These are phyloP conservation scores for Silene uniflora DNA, from an alignment of 148 eudicot species.

Conservation along the genomic window DNA sequence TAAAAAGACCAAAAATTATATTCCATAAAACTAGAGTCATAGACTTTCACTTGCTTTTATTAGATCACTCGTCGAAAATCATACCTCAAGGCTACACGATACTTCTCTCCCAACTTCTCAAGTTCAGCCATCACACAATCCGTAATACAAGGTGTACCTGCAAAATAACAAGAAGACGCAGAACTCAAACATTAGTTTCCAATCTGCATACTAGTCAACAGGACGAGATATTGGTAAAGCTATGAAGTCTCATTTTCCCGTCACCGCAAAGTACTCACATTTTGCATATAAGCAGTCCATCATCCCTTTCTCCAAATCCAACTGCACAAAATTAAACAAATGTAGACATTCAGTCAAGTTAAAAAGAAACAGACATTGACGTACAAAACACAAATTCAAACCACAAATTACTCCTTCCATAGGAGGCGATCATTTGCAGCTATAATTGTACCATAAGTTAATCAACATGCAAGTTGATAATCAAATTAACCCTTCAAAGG, in stretches of 20 bases:
- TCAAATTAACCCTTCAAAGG: background rate
- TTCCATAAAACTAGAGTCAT: background rate
- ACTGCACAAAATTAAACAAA: slow-evolving; percentile 36
- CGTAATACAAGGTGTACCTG: slow-evolving; percentile 97
- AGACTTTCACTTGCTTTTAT: background rate
- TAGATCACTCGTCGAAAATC: slow-evolving; percentile 4
- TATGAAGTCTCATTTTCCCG: background rate
- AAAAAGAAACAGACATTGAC: slow-evolving; percentile 1
- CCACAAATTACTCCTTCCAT: background rate
- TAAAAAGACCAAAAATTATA: background rate
- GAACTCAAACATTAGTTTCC: slow-evolving; percentile 2
- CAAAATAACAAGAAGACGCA: background rate
- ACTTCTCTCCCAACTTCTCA: slow-evolving; percentile 91
- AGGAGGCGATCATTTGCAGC: too few relatives aligned
- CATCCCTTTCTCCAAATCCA: slow-evolving; percentile 98
- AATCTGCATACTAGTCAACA: background rate
- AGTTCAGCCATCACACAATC: slow-evolving; percentile 99
- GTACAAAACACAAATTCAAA: background rate
- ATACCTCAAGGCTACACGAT: slow-evolving; percentile 93
- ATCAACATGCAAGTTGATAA: background rate
- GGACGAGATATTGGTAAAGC: background rate
- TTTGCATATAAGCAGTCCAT: slow-evolving; percentile 97
- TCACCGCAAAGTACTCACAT: slow-evolving; percentile 47
- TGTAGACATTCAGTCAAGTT: background rate
- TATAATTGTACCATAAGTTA: background rate